A percentile compares a stretch with the other conserved stretches of the same genome.
These are phyloP conservation scores for Aureobasidium sp. DNA, from an alignment of 2,329 filamentous ascomycete genomes.

Conservation along the genomic window DNA sequence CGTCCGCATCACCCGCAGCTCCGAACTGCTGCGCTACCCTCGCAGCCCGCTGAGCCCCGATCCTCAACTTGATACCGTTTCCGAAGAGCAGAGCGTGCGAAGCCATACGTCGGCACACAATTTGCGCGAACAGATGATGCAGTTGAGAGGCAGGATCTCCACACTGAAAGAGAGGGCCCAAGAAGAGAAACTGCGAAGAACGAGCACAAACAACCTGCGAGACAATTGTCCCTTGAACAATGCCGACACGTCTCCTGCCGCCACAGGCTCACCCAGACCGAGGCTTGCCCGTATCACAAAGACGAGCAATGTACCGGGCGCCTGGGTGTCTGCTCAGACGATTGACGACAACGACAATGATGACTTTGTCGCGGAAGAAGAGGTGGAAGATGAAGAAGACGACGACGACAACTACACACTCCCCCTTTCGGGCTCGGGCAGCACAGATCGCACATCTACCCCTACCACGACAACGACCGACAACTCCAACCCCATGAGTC, in stretches of 20 bases:
- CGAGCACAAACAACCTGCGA: slow-evolving; percentile 66
- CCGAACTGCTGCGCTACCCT: slow-evolving; percentile 31
- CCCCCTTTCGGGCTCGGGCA: neutral
- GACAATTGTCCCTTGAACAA: slow-evolving; percentile 68
- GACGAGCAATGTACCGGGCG: neutral
- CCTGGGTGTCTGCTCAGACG: slow-evolving; percentile 5
- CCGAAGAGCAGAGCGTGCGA: slow-evolving; percentile 27
- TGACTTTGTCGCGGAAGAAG: neutral
- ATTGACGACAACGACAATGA: neutral
- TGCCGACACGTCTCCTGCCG: slow-evolving; percentile 30
- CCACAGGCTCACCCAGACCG: slow-evolving; percentile 34
- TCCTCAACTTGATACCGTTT: slow-evolving; percentile 33
- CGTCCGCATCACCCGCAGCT: slow-evolving; percentile 28
- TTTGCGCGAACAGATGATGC: slow-evolving; percentile 77
- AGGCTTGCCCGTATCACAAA: neutral
- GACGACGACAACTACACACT: neutral
- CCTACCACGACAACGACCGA: neutral
- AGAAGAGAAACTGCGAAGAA: slow-evolving; percentile 68
- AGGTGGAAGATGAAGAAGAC: neutral
- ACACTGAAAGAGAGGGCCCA: slow-evolving; percentile 68
- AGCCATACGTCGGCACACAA: slow-evolving; percentile 42
- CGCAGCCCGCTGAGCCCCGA: slow-evolving; percentile 28
- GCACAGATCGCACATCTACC: slow-evolving; percentile 5
- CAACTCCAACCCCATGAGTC: slow-evolving; percentile 21
- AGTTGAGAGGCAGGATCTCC: slow-evolving; percentile 77